phyloP scores from a whole-genome alignment of 306 rosid species.

The Sindora glabra region DNA sequence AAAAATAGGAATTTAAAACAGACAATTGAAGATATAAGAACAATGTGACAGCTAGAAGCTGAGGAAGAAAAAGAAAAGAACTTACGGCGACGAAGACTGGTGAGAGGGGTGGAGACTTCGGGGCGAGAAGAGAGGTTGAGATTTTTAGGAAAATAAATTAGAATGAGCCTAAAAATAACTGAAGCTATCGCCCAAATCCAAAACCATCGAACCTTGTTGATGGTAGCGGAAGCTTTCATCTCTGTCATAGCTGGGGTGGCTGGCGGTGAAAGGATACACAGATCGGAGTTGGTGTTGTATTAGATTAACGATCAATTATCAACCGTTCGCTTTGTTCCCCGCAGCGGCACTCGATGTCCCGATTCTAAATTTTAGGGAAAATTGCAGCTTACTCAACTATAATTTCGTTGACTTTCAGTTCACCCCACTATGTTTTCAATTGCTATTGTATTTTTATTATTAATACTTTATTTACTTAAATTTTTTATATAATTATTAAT shows the following conservation, averaged over 20 bases:
- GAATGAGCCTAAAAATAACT: constrained; percentile 53
- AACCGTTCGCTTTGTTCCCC: no score
- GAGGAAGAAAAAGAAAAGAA: constrained; percentile 14
- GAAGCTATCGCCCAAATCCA: constrained; percentile 71
- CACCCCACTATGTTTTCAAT: no score
- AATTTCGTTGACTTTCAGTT: no score
- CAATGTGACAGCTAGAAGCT: background rate
- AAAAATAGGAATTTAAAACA: background rate
- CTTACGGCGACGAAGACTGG: constrained; percentile 81
- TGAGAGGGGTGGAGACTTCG: constrained; percentile 88
- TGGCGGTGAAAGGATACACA: background rate
- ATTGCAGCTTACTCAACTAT: no score
- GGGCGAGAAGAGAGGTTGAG: constrained; percentile 88
- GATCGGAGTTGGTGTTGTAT: background rate
- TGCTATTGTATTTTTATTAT: no score
- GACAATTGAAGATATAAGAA: background rate
- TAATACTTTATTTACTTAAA: no score
- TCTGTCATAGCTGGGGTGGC: constrained; percentile 6
- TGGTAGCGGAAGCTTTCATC: constrained; percentile 10
- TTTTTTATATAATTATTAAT: no score
- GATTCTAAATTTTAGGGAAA: no score
- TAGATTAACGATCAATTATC: background rate
- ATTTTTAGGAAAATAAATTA: constrained; percentile 60
- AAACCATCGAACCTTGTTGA: constrained; percentile 38
- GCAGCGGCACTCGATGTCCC: no score